Conservation (phyloP, 192 early-diverging fungal species). For the Mortierella alpina region DNA sequence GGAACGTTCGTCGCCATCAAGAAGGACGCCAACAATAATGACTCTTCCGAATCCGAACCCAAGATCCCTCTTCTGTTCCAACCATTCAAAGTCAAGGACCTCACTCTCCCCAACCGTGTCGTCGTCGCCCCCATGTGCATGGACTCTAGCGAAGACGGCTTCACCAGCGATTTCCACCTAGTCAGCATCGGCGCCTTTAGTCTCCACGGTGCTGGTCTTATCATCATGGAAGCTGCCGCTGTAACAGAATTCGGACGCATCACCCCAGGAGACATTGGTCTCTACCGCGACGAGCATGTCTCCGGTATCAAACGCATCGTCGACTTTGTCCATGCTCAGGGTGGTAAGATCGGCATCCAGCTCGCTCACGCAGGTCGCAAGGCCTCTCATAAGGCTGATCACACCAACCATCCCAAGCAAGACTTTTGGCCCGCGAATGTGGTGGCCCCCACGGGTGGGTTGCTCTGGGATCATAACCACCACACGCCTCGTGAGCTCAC, state of each 20-base stretch:
- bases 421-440: slow-evolving; percentile 77
- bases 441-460: slow-evolving; percentile 67
- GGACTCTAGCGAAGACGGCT: slow-evolving; percentile 74
- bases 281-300: slow-evolving; percentile 87
- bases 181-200: slow-evolving; percentile 75
- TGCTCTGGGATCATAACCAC: slow-evolving; percentile 51
- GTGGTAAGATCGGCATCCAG: slow-evolving; percentile 74
- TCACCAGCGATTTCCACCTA: slow-evolving; percentile 71
- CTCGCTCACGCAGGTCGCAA: slow-evolving; percentile 88
- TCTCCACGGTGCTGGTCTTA: slow-evolving; percentile 78
- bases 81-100: slow-evolving; percentile 70
- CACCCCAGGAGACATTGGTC: slow-evolving; percentile 76
- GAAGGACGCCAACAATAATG: background rate
- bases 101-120: slow-evolving; percentile 82
- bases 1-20: slow-evolving; percentile 17
- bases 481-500: slow-evolving; percentile 67
- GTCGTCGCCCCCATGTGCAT: slow-evolving; percentile 86
- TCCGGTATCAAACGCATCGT: slow-evolving; percentile 65
- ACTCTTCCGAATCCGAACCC: background rate
- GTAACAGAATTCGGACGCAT: slow-evolving; percentile 79
- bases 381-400: slow-evolving; percentile 20
- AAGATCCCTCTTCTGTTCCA: slow-evolving; percentile 62
- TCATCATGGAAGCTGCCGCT: slow-evolving; percentile 82
- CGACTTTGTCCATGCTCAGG: slow-evolving; percentile 70
- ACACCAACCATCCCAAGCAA: slow-evolving; percentile 25